Evolutionary conservation across 2,329 filamentous ascomycete genomes (phyloP).

Genomic region (Sporothrix dimorphospora): DNA sequence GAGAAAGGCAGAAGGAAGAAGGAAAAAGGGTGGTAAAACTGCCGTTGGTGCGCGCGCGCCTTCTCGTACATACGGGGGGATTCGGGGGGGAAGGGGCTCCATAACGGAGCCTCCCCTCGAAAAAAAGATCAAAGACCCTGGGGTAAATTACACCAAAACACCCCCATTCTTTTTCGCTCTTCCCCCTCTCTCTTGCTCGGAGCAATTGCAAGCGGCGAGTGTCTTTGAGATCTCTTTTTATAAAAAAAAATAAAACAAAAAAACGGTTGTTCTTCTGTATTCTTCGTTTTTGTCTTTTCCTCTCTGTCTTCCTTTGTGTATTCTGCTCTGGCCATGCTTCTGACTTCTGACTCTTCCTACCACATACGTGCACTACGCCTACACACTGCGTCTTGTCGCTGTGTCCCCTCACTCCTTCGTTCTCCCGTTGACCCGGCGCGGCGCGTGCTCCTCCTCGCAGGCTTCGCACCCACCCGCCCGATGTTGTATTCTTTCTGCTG

Average conservation of each 20-base stretch:
- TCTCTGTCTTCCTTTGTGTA: neutral
- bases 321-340: no score
- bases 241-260: no score
- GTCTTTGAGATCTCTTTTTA: no score
- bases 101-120: neutral
- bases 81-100: neutral
- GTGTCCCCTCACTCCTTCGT: neutral
- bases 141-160: neutral
- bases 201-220: no score
- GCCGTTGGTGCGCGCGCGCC: neutral
- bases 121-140: neutral
- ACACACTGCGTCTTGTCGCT: neutral
- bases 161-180: neutral
- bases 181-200: neutral
- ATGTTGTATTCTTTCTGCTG: neutral
- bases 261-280: no score
- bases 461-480: slow-evolving; percentile 1
- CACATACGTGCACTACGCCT: no score
- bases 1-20: neutral
- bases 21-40: neutral
- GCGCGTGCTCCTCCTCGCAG: neutral
- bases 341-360: no score
- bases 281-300: no score
- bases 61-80: neutral
- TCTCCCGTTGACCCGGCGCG: slow-evolving; percentile 15